Evolutionary conservation across 2,329 filamentous ascomycete species (phyloP).

Genomic region (Colletotrichum sp.): DNA sequence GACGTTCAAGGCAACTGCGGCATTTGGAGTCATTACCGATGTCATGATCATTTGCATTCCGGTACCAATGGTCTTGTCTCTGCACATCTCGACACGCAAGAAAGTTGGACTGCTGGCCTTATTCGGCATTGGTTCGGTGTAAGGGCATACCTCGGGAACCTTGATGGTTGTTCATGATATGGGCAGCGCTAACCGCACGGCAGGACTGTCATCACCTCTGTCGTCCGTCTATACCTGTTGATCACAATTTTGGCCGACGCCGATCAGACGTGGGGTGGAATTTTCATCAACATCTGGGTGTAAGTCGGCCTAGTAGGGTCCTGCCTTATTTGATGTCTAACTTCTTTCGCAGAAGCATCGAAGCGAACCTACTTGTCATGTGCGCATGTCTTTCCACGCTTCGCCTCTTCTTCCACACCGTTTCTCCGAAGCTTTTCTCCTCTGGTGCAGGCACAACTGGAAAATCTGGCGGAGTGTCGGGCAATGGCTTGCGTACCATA

Average conservation of each 20-base stretch:
- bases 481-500: background rate
- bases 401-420: slow-evolving; percentile 31
- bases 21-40: slow-evolving; percentile 49
- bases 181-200: background rate
- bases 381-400: slow-evolving; percentile 38
- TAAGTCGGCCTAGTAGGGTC: slow-evolving; percentile 11
- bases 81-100: slow-evolving; percentile 47
- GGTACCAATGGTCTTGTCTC: slow-evolving; percentile 43
- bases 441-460: background rate
- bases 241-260: slow-evolving; percentile 25
- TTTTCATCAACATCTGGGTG: slow-evolving; percentile 28
- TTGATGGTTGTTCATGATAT: background rate
- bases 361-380: slow-evolving; percentile 42
- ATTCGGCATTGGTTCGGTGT: slow-evolving; percentile 43
- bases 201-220: slow-evolving; percentile 34
- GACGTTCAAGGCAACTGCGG: slow-evolving; percentile 51
- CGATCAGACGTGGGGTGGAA: slow-evolving; percentile 32
- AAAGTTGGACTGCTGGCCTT: slow-evolving; percentile 45
- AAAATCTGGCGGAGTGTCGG: background rate
- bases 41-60: slow-evolving; percentile 48
- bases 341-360: slow-evolving; percentile 30
- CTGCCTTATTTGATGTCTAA: background rate
- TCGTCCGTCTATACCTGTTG: slow-evolving; percentile 29
- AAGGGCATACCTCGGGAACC: background rate
- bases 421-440: slow-evolving; percentile 27